phyloP scores from a whole-genome alignment of 2,329 filamentous ascomycete genomes.

The Claviceps sp. region DNA sequence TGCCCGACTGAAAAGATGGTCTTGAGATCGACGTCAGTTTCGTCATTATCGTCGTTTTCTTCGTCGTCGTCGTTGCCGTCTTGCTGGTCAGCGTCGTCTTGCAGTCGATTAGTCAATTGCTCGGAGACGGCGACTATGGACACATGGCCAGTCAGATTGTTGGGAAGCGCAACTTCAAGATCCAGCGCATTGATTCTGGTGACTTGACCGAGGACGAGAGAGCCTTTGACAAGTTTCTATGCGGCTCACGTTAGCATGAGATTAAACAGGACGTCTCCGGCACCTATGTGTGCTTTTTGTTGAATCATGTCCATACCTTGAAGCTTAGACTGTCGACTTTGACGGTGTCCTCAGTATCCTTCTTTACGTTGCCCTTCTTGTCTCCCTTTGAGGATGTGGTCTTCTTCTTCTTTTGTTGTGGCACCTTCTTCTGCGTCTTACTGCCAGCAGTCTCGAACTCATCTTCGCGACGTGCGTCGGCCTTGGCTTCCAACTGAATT shows the following conservation, averaged over 20 bases:
- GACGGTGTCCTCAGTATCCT: constrained; percentile 38
- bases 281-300: not conserved
- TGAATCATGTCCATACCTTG: constrained; percentile 44
- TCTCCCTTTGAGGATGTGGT: constrained; percentile 34
- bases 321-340: constrained; percentile 81
- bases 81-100: constrained; percentile 46
- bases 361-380: constrained; percentile 36
- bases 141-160: constrained; percentile 83
- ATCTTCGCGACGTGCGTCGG: constrained; percentile 84
- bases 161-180: constrained; percentile 72
- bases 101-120: constrained; percentile 60
- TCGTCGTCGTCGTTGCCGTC: constrained; percentile 39
- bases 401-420: constrained; percentile 36
- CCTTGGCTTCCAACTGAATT: constrained; percentile 84
- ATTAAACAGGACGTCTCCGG: not conserved
- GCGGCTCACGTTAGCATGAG: constrained; percentile 10
- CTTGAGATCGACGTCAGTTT: constrained; percentile 55
- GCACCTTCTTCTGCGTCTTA: constrained; percentile 32
- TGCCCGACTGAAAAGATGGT: constrained; percentile 72
- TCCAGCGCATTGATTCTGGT: constrained; percentile 68
- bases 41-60: constrained; percentile 26
- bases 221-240: constrained; percentile 72
- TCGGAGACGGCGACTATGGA: constrained; percentile 87
- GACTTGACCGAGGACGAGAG: constrained; percentile 77
- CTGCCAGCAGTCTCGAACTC: constrained; percentile 38